phyloP scores from a whole-genome alignment of 345 rosid species.

The Populus simonii region DNA sequence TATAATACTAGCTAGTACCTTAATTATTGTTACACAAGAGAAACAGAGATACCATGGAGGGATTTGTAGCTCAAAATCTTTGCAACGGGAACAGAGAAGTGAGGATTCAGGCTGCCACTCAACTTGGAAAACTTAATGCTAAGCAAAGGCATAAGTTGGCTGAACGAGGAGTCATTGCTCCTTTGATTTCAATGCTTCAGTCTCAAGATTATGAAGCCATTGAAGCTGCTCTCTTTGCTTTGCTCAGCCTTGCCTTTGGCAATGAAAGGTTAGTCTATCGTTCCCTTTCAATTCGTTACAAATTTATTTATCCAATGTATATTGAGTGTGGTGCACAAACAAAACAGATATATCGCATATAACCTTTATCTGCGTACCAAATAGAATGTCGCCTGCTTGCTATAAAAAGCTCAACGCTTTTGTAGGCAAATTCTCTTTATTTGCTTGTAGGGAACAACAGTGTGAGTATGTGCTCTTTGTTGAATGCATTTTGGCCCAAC shows the following conservation, averaged over 20 bases:
- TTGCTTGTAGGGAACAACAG: no score
- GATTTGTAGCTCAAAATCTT: constrained; percentile 46
- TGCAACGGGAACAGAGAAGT: constrained; percentile 48
- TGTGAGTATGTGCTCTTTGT: no score
- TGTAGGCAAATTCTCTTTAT: no score
- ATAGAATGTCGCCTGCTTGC: no score
- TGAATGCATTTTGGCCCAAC: no score
- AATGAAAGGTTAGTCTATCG: constrained; percentile 57
- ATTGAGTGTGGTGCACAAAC: background rate
- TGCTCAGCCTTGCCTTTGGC: constrained; percentile 83
- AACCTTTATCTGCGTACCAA: no score
- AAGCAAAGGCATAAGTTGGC: constrained; percentile 59
- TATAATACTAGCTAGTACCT: background rate
- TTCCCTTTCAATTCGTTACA: background rate
- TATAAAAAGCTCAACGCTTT: no score
- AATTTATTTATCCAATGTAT: background rate
- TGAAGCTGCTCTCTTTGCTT: constrained; percentile 67
- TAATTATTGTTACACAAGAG: background rate
- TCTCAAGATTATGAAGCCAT: constrained; percentile 57
- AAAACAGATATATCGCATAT: no score
- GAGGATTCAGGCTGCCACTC: constrained; percentile 59
- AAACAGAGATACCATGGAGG: constrained; percentile 47
- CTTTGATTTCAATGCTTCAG: constrained; percentile 65
- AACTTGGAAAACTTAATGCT: constrained; percentile 44
- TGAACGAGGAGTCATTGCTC: constrained; percentile 59